These are phyloP conservation scores for Aspergillus sclerotialis DNA, from an alignment of 2,329 filamentous ascomycete genomes.

Conservation along the genomic window DNA sequence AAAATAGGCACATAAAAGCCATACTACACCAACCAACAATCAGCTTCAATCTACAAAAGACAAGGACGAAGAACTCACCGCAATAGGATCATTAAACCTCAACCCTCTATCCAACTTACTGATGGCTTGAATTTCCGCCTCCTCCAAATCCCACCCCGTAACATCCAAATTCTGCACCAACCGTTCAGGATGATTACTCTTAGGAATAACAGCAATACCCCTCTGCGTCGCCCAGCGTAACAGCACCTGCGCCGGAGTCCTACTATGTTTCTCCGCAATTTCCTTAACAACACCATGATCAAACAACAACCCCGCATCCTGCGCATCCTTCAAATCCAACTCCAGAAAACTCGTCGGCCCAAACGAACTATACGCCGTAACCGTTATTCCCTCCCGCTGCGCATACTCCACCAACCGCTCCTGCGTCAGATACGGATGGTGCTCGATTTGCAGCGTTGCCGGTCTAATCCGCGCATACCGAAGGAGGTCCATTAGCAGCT, in stretches of 20 bases:
- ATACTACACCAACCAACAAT: conserved; percentile 37
- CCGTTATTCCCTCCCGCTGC: conserved; percentile 60
- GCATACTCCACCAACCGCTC: conserved; percentile 62
- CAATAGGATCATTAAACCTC: conserved; percentile 70
- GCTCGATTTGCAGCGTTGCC: conserved; percentile 78
- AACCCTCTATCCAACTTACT: conserved; percentile 57
- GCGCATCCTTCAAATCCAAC: conserved; percentile 63
- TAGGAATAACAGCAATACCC: conserved; percentile 55
- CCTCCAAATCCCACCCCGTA: conserved; percentile 57
- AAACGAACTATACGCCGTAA: conserved; percentile 81
- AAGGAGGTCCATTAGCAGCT: conserved; percentile 71
- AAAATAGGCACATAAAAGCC: conserved; percentile 47
- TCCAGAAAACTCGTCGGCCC: conserved; percentile 73
- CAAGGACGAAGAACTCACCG: conserved; percentile 54
- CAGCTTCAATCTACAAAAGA: background rate
- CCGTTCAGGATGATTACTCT: conserved; percentile 1
- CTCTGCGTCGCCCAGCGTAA: conserved; percentile 84
- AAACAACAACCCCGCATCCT: conserved; percentile 61
- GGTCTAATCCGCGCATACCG: conserved; percentile 69
- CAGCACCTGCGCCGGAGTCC: conserved; percentile 72
- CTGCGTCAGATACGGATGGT: conserved; percentile 84
- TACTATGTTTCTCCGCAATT: conserved; percentile 63
- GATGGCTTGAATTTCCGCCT: conserved; percentile 62
- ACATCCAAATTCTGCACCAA: conserved; percentile 47
- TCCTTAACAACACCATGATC: conserved; percentile 58